phyloP scores from a whole-genome alignment of 2,329 filamentous ascomycete genomes.

The Fusarium citri region DNA sequence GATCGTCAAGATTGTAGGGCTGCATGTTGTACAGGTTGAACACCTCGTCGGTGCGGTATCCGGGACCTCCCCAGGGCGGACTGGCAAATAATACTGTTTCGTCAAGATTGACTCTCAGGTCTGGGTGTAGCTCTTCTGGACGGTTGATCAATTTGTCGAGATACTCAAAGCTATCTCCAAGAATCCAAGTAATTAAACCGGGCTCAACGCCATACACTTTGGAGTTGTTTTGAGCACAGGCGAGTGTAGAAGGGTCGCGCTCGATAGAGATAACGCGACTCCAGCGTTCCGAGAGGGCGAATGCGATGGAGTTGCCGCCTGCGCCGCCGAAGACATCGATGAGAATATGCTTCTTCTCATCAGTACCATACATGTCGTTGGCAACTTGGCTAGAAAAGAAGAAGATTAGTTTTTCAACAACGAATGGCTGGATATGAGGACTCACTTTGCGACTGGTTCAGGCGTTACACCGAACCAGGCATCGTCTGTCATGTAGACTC shows the following conservation, averaged over 20 bases:
- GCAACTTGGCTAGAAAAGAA: constrained; percentile 73
- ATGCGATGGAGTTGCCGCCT: constrained; percentile 95
- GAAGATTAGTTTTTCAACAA: neutral
- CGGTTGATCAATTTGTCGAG: constrained; percentile 60
- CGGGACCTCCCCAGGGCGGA: constrained; percentile 70
- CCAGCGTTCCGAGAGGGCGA: constrained; percentile 84
- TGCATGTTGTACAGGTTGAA: constrained; percentile 90
- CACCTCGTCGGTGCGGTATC: constrained; percentile 70
- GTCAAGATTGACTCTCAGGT: constrained; percentile 55
- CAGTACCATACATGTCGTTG: constrained; percentile 70
- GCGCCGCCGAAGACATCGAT: constrained; percentile 93
- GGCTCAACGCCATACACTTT: constrained; percentile 82
- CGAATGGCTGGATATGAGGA: constrained; percentile 26
- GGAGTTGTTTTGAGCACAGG: constrained; percentile 94
- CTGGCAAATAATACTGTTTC: constrained; percentile 66
- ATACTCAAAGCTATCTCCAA: constrained; percentile 86
- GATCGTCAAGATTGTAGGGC: constrained; percentile 77
- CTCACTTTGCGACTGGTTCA: constrained; percentile 86
- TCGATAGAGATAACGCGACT: constrained; percentile 89
- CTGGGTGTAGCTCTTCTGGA: constrained; percentile 52
- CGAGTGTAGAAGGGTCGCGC: constrained; percentile 80
- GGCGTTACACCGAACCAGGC: constrained; percentile 98
- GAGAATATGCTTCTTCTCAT: constrained; percentile 70
- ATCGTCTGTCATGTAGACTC: constrained; percentile 90
- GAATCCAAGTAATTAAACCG: constrained; percentile 81